Evolutionary conservation across 108 stramenopile genomes (phyloP).

Genomic region (Bacterosira constricta): DNA sequence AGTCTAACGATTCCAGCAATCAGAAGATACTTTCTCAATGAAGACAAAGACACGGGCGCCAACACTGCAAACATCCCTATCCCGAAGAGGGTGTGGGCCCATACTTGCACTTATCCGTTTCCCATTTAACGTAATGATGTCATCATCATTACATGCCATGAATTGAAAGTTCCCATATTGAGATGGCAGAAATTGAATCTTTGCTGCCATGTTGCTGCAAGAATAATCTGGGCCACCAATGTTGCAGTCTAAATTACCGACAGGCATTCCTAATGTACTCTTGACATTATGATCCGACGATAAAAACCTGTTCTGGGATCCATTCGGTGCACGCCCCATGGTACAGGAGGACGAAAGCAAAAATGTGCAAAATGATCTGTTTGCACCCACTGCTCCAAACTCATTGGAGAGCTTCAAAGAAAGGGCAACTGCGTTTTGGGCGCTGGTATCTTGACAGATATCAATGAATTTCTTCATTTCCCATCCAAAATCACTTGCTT

Average conservation of each 20-base stretch:
- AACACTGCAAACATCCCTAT: conserved; percentile 79
- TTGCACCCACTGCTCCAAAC: conserved; percentile 55
- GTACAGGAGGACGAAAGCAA: conserved; percentile 65
- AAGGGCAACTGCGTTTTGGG: conserved; percentile 10
- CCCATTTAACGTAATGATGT: conserved; percentile 85
- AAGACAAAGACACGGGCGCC: conserved; percentile 86
- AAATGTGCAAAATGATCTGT: conserved; percentile 64
- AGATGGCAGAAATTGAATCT: conserved; percentile 64
- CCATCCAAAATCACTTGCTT: conserved; percentile 71
- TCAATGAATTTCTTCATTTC: conserved; percentile 50
- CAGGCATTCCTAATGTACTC: conserved; percentile 62
- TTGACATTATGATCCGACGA: conserved; percentile 39
- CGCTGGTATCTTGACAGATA: conserved; percentile 36
- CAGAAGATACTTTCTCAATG: conserved; percentile 41
- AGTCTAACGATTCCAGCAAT: too few species aligned
- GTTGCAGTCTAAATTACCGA: conserved; percentile 78
- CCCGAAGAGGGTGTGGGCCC: conserved; percentile 71
- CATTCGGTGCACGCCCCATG: conserved; percentile 65
- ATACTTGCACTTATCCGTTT: conserved; percentile 61
- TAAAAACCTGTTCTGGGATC: conserved; percentile 38
- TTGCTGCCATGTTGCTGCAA: conserved; percentile 71
- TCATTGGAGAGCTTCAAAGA: conserved; percentile 39
- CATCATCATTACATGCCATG: conserved; percentile 62
- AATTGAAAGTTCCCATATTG: conserved; percentile 66
- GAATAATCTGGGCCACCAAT: conserved; percentile 68